These are phyloP conservation scores for Microcos paniculata DNA, from an alignment of 345 rosid genomes.

Conservation along the genomic window DNA sequence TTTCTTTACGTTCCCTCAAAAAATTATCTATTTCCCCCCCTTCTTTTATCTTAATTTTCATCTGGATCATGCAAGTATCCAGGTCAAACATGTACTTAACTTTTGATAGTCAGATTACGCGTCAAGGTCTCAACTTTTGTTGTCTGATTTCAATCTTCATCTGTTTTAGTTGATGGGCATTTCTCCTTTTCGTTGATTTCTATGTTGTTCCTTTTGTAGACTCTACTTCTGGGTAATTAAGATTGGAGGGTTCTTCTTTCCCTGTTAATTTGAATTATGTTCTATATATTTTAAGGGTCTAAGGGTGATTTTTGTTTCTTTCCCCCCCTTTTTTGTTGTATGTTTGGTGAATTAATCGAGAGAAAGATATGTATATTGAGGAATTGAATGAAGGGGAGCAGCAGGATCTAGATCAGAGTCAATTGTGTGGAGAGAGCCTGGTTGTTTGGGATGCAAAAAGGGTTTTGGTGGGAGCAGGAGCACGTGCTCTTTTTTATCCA, in stretches of 20 bases:
- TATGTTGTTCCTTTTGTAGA: not conserved
- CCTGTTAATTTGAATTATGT: slow-evolving; percentile 1
- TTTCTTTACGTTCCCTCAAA: not conserved
- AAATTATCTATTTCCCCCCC: no score
- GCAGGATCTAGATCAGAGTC: slow-evolving; percentile 4
- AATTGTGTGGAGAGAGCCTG: slow-evolving; percentile 7
- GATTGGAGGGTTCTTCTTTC: not conserved
- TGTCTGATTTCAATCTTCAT: not conserved
- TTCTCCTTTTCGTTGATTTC: slow-evolving; percentile 4
- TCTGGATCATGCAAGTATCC: not conserved
- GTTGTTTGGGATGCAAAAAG: slow-evolving; percentile 49
- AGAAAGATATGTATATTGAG: slow-evolving; percentile 23
- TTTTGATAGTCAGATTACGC: not conserved
- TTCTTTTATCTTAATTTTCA: not conserved
- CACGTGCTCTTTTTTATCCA: slow-evolving; percentile 63
- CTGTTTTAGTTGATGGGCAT: slow-evolving; percentile 9
- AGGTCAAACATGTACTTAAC: slow-evolving; percentile 9
- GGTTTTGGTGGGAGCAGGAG: slow-evolving; percentile 65
- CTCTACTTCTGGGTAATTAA: not conserved
- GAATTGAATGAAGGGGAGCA: slow-evolving; percentile 25
- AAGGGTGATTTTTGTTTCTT: not conserved
- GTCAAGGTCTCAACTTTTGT: not conserved
- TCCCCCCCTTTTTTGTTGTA: not conserved
- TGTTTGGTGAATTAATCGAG: not conserved
- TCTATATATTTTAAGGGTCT: not conserved